A percentile compares a stretch with the other conserved stretches of the same genome.
phyloP scores from a whole-genome alignment of 306 rosid genomes.

The Lathyrus oleraceus region DNA sequence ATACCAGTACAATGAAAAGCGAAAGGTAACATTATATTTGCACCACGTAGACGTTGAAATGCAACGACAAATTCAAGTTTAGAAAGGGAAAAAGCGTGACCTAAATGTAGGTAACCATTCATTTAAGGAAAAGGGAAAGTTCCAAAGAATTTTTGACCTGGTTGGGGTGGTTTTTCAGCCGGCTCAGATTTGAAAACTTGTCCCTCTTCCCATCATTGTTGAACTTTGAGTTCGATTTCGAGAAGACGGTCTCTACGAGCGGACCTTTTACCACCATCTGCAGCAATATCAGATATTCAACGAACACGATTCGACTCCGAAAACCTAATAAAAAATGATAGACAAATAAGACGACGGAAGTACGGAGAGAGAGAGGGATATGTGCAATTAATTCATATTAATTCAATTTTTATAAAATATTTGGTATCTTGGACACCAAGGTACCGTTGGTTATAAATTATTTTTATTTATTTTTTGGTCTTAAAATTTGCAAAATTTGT shows the following conservation, averaged over 20 bases:
- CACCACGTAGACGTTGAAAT: conserved; percentile 77
- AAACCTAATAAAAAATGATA: no score
- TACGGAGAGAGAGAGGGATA: no score
- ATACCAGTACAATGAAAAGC: conserved; percentile 96
- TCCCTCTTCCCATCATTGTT: conserved; percentile 75
- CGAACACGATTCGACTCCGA: no score
- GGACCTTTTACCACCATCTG: conserved; percentile 53
- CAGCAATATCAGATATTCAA: no score
- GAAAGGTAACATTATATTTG: conserved; percentile 85
- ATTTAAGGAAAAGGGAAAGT: conserved; percentile 91
- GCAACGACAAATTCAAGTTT: conserved; percentile 87
- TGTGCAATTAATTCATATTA: no score
- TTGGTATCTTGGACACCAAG: no score
- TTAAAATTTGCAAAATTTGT: no score
- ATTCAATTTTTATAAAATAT: no score
- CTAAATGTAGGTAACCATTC: conserved; percentile 86
- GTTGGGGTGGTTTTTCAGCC: conserved; percentile 53
- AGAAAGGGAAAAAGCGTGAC: conserved; percentile 80
- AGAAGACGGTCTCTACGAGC: conserved; percentile 77
- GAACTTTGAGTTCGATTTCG: conserved; percentile 68
- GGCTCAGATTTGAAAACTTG: conserved; percentile 77
- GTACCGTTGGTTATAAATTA: no score
- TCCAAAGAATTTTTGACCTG: conserved; percentile 81
- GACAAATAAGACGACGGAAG: no score
- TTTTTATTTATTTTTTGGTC: no score